Evolutionary conservation across 306 rosid species (phyloP).

Genomic region (Cyclanthera cordifolia): DNA sequence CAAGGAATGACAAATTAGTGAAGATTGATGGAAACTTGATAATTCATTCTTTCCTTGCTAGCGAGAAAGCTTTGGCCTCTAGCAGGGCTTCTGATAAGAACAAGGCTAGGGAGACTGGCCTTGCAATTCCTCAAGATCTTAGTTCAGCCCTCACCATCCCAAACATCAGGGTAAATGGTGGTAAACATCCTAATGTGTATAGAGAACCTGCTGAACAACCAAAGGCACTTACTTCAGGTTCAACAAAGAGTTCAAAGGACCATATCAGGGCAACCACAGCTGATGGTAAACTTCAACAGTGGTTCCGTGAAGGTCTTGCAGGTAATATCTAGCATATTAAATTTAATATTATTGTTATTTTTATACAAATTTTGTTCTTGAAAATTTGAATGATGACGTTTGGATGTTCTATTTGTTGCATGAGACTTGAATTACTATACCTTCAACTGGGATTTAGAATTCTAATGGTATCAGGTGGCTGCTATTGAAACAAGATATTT

Average conservation of each 20-base stretch:
- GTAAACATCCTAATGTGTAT: constrained; percentile 42
- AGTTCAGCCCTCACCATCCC: constrained; percentile 66
- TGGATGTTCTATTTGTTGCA: constrained; percentile 2
- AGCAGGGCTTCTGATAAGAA: constrained; percentile 25
- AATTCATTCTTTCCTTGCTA: constrained; percentile 83
- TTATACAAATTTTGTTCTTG: not conserved
- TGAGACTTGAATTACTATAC: not conserved
- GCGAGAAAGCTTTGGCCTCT: constrained; percentile 78
- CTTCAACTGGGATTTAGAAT: not conserved
- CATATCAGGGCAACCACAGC: constrained; percentile 46
- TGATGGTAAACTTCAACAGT: constrained; percentile 86
- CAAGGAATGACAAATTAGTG: constrained; percentile 83
- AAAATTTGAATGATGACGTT: not conserved
- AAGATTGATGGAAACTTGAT: constrained; percentile 93
- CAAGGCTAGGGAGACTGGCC: constrained; percentile 42
- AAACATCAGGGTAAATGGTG: constrained; percentile 46
- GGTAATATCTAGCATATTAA: constrained; percentile 31
- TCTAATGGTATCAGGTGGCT: not conserved
- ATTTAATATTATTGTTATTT: not conserved
- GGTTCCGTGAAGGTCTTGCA: constrained; percentile 98
- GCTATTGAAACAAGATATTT: not conserved
- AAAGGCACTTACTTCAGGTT: constrained; percentile 58
- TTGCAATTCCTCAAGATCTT: constrained; percentile 43
- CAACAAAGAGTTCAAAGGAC: constrained; percentile 42
- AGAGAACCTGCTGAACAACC: constrained; percentile 38